Conservation (phyloP, 768 basidiomycete species). For the Naganishia friedmannii region DNA sequence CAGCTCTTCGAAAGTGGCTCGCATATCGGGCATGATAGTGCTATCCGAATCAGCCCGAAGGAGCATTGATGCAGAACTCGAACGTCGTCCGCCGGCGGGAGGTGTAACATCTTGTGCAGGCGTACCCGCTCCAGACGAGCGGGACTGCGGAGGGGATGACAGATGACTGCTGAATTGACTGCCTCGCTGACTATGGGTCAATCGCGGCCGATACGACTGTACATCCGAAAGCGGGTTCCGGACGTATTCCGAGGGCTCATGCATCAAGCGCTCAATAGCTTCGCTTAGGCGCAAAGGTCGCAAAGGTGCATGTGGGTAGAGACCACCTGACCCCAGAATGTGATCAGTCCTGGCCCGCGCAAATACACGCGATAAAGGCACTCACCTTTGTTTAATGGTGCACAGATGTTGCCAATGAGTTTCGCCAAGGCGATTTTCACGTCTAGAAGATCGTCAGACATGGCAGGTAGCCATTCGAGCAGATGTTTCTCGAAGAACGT, state of each 20-base stretch:
- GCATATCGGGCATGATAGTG: conserved; percentile 1
- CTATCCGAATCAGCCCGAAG: conserved; percentile 25
- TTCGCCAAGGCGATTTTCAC: conserved; percentile 84
- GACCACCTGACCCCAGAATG: neutral
- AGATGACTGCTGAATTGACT: conserved; percentile 8
- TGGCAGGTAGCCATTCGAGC: conserved; percentile 59
- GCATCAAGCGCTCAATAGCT: conserved; percentile 24
- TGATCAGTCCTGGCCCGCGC: neutral
- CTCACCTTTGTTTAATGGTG: conserved; percentile 32
- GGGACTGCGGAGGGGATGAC: neutral
- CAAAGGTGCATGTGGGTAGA: conserved; percentile 25
- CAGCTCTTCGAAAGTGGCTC: neutral
- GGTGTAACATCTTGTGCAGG: conserved; percentile 19
- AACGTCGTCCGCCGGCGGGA: conserved; percentile 22
- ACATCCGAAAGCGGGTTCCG: conserved; percentile 14
- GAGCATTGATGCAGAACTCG: conserved; percentile 24
- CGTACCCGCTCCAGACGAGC: neutral
- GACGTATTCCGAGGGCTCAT: conserved; percentile 32
- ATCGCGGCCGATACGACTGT: conserved; percentile 18
- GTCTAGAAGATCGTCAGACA: conserved; percentile 73
- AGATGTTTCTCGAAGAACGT: conserved; percentile 55
- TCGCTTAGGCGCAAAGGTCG: conserved; percentile 25
- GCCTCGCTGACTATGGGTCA: neutral
- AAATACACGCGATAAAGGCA: neutral
- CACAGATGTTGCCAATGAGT: conserved; percentile 57